Conservation (phyloP, 208 protist species). For the Wallacemonas sp. region DNA sequence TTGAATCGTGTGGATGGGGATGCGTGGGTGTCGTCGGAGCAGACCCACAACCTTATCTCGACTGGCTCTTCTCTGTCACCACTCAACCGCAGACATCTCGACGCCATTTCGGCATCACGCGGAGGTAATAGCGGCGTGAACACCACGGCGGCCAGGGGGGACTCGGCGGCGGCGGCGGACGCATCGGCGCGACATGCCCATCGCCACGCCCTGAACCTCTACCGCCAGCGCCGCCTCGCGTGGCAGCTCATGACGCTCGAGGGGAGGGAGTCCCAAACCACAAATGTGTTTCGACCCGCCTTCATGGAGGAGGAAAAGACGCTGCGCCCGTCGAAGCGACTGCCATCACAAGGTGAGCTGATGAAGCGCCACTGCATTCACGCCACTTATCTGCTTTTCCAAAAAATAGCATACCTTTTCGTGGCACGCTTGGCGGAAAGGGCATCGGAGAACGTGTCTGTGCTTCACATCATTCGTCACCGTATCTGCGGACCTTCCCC, state of each 20-base stretch:
- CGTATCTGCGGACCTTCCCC: conserved; percentile 7
- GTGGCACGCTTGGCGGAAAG: background rate
- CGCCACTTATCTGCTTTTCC: conserved; percentile 5
- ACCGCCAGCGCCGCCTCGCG: conserved; percentile 20
- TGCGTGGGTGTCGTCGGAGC: conserved; percentile 9
- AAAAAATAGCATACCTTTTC: conserved; percentile 14
- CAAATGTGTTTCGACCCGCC: background rate
- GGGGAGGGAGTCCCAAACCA: background rate
- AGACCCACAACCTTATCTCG: background rate
- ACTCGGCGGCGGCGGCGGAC: too few relatives aligned
- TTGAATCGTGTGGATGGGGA: background rate
- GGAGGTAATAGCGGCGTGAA: background rate
- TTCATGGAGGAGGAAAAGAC: conserved; percentile 7
- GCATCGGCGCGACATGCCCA: conserved; percentile 10
- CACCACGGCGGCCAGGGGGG: background rate
- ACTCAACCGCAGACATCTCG: conserved; percentile 2
- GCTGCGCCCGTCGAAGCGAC: background rate
- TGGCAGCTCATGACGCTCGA: conserved; percentile 16
- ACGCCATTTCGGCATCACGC: background rate
- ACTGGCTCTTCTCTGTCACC: background rate
- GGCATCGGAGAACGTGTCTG: background rate
- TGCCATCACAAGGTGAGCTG: conserved; percentile 8
- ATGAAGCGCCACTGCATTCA: conserved; percentile 16
- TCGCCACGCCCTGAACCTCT: conserved; percentile 12
- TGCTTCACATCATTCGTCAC: conserved; percentile 7